These are phyloP conservation scores for Phytophthora pluvialis DNA, from an alignment of 352 stramenopile genomes.

Conservation along the genomic window DNA sequence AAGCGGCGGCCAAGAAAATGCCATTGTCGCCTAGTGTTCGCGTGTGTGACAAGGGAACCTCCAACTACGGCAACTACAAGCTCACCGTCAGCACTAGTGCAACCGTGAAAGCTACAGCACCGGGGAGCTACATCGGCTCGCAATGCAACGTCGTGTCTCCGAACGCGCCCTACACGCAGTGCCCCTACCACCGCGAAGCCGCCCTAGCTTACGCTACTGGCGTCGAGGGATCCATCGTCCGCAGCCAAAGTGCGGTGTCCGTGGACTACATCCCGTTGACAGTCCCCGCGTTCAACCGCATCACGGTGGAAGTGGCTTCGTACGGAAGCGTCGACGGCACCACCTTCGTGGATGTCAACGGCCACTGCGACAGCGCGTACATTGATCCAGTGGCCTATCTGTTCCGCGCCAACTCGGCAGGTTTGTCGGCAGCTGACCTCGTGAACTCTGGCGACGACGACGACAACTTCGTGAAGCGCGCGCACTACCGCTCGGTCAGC, in stretches of 20 bases:
- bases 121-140: constrained; percentile 67
- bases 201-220: constrained; percentile 36
- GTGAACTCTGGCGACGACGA: constrained; percentile 68
- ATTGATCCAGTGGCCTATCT: constrained; percentile 70
- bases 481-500: constrained; percentile 61
- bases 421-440: constrained; percentile 49
- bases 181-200: constrained; percentile 64
- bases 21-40: constrained; percentile 41
- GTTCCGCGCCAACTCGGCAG: constrained; percentile 45
- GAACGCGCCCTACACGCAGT: constrained; percentile 49
- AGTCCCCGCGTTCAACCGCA: constrained; percentile 50
- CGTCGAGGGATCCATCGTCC: constrained; percentile 65
- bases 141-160: constrained; percentile 47
- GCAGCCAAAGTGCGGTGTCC: constrained; percentile 43
- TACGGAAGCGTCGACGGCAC: constrained; percentile 49
- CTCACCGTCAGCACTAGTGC: constrained; percentile 55
- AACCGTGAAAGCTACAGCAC: constrained; percentile 36
- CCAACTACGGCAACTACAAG: constrained; percentile 75
- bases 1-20: constrained; percentile 54
- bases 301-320: constrained; percentile 66
- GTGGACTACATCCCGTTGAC: constrained; percentile 72
- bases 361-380: constrained; percentile 65
- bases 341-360: constrained; percentile 67
- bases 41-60: constrained; percentile 53
- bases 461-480: constrained; percentile 58